These are phyloP conservation scores for Penicillium brasilianum DNA, from an alignment of 2,329 filamentous ascomycete species.

Conservation along the genomic window DNA sequence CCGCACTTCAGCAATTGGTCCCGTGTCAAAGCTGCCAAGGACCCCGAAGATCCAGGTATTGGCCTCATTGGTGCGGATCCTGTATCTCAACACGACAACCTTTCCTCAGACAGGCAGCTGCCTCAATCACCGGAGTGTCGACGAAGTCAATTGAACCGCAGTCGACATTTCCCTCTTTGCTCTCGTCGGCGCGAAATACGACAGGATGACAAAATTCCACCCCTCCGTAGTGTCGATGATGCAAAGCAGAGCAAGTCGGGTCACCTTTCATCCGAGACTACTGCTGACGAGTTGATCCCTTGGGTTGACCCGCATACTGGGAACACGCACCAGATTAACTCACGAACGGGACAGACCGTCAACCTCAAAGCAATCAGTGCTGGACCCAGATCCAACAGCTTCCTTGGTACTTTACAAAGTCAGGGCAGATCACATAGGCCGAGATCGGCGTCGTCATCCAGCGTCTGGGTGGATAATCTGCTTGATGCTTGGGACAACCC, in stretches of 20 bases:
- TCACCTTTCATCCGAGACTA: not conserved
- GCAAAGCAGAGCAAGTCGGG: not conserved
- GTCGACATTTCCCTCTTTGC: not conserved
- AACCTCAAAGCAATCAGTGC: constrained; percentile 18
- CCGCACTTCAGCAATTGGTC: constrained; percentile 47
- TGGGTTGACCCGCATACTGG: constrained; percentile 68
- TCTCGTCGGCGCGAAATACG: not conserved
- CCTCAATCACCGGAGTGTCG: not conserved
- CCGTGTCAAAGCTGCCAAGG: constrained; percentile 46
- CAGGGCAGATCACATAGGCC: constrained; percentile 20
- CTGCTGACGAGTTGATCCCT: constrained; percentile 30
- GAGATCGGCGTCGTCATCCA: constrained; percentile 18
- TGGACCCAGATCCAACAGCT: constrained; percentile 22
- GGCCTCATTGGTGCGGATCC: no score
- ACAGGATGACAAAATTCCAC: not conserved
- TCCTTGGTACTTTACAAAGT: constrained; percentile 14
- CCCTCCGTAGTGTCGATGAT: no score
- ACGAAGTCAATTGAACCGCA: not conserved
- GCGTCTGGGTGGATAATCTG: constrained; percentile 65
- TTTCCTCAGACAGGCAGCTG: not conserved
- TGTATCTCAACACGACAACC: not conserved
- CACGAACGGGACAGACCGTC: constrained; percentile 42
- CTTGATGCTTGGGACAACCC: constrained; percentile 75
- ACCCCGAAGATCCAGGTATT: not conserved
- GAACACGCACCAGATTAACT: constrained; percentile 38